These are phyloP conservation scores for Boletellus ananas DNA, from an alignment of 768 basidiomycete genomes.

Conservation along the genomic window DNA sequence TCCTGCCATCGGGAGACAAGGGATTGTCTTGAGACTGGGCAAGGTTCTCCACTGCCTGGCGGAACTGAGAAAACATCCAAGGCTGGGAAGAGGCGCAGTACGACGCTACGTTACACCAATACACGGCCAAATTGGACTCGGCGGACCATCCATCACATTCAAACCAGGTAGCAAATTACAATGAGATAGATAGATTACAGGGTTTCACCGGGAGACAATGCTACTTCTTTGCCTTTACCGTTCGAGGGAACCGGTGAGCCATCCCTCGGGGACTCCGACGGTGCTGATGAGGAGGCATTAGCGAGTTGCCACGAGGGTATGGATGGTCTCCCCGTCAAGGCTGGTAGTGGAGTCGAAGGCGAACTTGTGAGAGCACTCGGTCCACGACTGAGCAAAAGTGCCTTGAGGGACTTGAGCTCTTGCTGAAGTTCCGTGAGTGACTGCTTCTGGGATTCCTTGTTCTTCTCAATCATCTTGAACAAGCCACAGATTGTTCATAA, in stretches of 20 bases:
- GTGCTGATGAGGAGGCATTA: slow-evolving; percentile 25
- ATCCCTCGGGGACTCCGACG: slow-evolving; percentile 13
- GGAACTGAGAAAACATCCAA: slow-evolving; percentile 71
- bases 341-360: slow-evolving; percentile 48
- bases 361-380: slow-evolving; percentile 44
- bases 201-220: slow-evolving; percentile 14
- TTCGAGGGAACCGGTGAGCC: slow-evolving; percentile 24
- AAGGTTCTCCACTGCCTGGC: slow-evolving; percentile 68
- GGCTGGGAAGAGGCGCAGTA: background rate
- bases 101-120: background rate
- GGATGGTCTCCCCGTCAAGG: slow-evolving; percentile 55
- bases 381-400: slow-evolving; percentile 75
- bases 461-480: slow-evolving; percentile 88
- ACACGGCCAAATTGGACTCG: no score
- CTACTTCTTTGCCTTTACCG: slow-evolving; percentile 62
- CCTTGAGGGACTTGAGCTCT: slow-evolving; percentile 92
- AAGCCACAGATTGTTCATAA: background rate
- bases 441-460: slow-evolving; percentile 78
- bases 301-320: slow-evolving; percentile 94
- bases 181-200: slow-evolving; percentile 14
- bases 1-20: slow-evolving; percentile 28
- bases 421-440: slow-evolving; percentile 86
- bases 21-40: slow-evolving; percentile 44
- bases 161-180: slow-evolving; percentile 2
- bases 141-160: background rate